Conservation (phyloP, 2,329 filamentous ascomycete species). For the Aspergillus neotritici region DNA sequence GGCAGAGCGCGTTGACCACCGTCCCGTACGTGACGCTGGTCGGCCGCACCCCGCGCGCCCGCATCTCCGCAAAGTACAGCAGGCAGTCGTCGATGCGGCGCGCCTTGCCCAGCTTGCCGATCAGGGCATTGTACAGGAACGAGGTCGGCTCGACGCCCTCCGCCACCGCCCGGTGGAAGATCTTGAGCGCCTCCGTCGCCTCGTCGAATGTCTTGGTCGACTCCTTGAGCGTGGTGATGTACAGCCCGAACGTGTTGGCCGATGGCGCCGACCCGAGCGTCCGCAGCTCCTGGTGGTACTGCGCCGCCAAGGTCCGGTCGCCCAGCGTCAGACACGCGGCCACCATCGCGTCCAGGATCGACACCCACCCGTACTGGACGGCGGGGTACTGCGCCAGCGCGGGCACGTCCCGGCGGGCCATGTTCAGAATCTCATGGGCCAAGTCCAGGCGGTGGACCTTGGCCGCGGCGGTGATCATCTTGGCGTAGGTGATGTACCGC, state of each 20-base stretch:
- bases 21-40: slow-evolving; percentile 98
- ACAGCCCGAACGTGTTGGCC: slow-evolving; percentile 95
- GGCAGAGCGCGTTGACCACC: slow-evolving; percentile 94
- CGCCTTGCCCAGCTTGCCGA: slow-evolving; percentile 96
- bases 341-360: slow-evolving; percentile 94
- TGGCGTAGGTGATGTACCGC: slow-evolving; percentile 93
- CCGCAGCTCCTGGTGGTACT: slow-evolving; percentile 85
- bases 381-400: slow-evolving; percentile 75
- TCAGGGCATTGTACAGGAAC: slow-evolving; percentile 96
- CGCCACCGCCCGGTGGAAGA: slow-evolving; percentile 87
- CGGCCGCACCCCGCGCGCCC: slow-evolving; percentile 81
- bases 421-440: slow-evolving; percentile 78
- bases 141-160: slow-evolving; percentile 95
- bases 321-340: slow-evolving; percentile 81
- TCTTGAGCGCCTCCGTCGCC: slow-evolving; percentile 91
- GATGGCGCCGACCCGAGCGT: slow-evolving; percentile 87
- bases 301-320: slow-evolving; percentile 71
- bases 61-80: slow-evolving; percentile 98
- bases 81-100: slow-evolving; percentile 96
- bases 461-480: slow-evolving; percentile 84
- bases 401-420: slow-evolving; percentile 85
- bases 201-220: slow-evolving; percentile 97
- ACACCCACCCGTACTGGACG: slow-evolving; percentile 92
- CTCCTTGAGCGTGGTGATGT: slow-evolving; percentile 98
- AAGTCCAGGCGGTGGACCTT: slow-evolving; percentile 76